These are phyloP conservation scores for Sclerotiophoma versabilis DNA, from an alignment of 2,329 filamentous ascomycete genomes.

Conservation along the genomic window DNA sequence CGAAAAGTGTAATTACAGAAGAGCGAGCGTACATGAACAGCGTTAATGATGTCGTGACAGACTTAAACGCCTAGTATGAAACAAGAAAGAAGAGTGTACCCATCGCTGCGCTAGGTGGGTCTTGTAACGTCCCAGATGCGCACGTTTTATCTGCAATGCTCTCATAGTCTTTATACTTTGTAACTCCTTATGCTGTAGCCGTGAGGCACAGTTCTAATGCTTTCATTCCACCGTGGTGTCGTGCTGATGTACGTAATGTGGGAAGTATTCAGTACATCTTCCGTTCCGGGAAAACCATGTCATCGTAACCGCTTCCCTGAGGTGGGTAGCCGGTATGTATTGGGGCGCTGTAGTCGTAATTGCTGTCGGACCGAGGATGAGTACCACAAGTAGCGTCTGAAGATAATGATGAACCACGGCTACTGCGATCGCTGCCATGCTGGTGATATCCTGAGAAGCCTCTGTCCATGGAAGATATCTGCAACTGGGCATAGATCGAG, in stretches of 20 bases:
- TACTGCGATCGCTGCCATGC: conserved; percentile 43
- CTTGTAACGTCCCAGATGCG: conserved; percentile 9
- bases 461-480: conserved; percentile 29
- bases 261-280: conserved; percentile 36
- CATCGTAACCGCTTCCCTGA: conserved; percentile 38
- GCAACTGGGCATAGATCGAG: conserved; percentile 34
- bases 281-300: conserved; percentile 48
- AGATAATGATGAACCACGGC: conserved; percentile 43
- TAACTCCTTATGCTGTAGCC: conserved; percentile 8
- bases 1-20: conserved; percentile 6
- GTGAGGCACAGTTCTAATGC: conserved; percentile 1
- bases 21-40: not conserved
- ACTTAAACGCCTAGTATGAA: conserved; percentile 2
- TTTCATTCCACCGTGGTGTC: not conserved
- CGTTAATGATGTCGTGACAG: not conserved
- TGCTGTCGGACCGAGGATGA: conserved; percentile 31
- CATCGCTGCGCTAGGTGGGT: conserved; percentile 34
- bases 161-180: not conserved
- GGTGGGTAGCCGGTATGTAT: conserved; percentile 35
- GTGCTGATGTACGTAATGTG: not conserved
- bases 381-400: conserved; percentile 34
- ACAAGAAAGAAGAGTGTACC: conserved; percentile 14
- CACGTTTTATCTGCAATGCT: conserved; percentile 8
- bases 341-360: conserved; percentile 42
- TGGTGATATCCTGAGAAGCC: conserved; percentile 35